Evolutionary conservation across 148 eudicot genomes (phyloP), one percentile per base, ranked within the genome.

Genomic region (Drosera capensis): DNA sequence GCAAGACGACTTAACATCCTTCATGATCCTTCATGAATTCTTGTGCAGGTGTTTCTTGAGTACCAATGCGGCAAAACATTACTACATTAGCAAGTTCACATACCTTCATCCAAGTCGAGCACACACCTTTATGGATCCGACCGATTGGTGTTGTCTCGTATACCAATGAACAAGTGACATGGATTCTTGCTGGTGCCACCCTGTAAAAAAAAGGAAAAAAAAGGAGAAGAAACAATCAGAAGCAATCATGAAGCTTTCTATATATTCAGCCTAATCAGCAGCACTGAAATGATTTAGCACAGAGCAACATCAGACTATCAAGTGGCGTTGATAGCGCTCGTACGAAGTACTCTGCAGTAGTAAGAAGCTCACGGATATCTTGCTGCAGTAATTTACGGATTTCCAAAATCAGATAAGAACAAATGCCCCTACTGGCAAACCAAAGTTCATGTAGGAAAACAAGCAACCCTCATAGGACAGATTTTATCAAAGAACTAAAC

Each of bases 71-170:
- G 20, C 8, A 39, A 14, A 39, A 14, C 15, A 11, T 41, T 16
- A 41, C 5, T 41, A 7, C 6, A 0, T 3, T 17, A 17, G 23
- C 21, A 19, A 1, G 19, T 17, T 3, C 1, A 14, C 18, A 23
- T 41, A 90, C 97, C 97, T 84, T 90, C 83, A 90, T 90, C 97
- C 97, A 90, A 64, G 95, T 90, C 55, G 97, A 90, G 47, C 97
- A 90, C 40, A 90, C 56, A 63, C 97, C 97, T 66, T 80, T 85
- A 61, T 90, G 94, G 65, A 90, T 66, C 55, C 95, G 54, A 36
- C 99, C 99, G 2, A 82, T 65, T 8, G 93, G 94, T 43, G 82
- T 78, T 68, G 65, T 76, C 49, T 81, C 99, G 40, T 70, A 60
- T 25, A 90, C 99, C 57, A 90, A 63, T 35, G 99, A 78, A 68